These are phyloP conservation scores for Closterium sp. DNA, from an alignment of 139 green algal genomes.

Conservation along the genomic window DNA sequence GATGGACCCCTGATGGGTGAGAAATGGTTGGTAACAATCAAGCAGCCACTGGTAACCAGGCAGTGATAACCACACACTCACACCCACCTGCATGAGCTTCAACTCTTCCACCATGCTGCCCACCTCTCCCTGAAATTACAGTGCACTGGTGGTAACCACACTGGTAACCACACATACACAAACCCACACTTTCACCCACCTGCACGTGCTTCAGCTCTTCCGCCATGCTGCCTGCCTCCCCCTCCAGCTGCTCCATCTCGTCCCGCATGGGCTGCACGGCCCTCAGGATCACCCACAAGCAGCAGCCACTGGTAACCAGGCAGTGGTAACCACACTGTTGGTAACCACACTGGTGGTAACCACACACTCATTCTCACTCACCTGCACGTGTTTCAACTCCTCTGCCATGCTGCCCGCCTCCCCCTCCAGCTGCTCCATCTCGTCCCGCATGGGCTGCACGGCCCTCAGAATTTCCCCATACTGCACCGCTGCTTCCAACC, in stretches of 20 bases:
- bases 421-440: background rate
- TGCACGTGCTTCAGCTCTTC: background rate
- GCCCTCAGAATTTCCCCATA: constrained; percentile 22
- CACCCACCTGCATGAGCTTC: background rate
- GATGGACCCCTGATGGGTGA: no score
- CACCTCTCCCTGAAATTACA: no score
- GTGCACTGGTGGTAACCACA: background rate
- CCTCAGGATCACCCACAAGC: constrained; percentile 25
- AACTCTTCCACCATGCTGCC: background rate
- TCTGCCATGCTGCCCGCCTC: no score
- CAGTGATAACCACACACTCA: no score
- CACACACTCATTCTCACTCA: background rate
- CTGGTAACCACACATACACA: background rate
- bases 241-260: constrained; percentile 28
- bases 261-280: constrained; percentile 30
- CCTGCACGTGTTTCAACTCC: constrained; percentile 5
- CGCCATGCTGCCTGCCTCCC: constrained; percentile 13
- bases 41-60: no score
- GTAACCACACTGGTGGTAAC: no score
- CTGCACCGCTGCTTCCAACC: constrained; percentile 6
- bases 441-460: constrained; percentile 10
- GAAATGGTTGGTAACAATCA: no score
- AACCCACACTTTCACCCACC: background rate
- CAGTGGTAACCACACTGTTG: background rate
- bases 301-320: background rate